Evolutionary conservation across 495 filamentous ascomycete genomes (phyloP).

Genomic region (Lasiosphaeria miniovina): DNA sequence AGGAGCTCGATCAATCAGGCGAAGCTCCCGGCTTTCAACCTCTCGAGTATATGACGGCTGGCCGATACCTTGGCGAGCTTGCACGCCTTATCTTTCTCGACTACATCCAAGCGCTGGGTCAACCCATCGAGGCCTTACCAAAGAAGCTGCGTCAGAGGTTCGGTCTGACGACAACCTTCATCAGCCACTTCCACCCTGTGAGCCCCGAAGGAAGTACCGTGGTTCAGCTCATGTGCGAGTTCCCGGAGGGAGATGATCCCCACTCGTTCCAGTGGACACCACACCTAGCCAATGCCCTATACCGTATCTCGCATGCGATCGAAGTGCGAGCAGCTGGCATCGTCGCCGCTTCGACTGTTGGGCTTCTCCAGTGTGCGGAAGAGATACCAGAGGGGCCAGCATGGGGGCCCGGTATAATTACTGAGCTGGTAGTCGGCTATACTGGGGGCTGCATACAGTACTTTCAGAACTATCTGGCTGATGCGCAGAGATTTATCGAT

Average conservation of each 20-base stretch:
- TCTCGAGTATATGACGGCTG: constrained; percentile 84
- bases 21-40: constrained; percentile 79
- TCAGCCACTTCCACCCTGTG: constrained; percentile 61
- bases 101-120: constrained; percentile 50
- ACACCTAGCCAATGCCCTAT: constrained; percentile 53
- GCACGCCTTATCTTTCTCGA: constrained; percentile 68
- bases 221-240: constrained; percentile 49
- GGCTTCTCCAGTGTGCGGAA: constrained; percentile 61
- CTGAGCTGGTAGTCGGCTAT: constrained; percentile 72
- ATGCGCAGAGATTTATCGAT: constrained; percentile 66
- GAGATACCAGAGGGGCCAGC: constrained; percentile 47
- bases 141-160: constrained; percentile 59
- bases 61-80: constrained; percentile 82
- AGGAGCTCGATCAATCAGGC: constrained; percentile 58
- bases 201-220: constrained; percentile 47
- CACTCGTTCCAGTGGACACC: constrained; percentile 56
- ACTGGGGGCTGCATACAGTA: constrained; percentile 76
- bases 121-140: constrained; percentile 46
- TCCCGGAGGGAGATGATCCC: constrained; percentile 45
- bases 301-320: constrained; percentile 60
- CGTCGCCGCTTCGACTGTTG: constrained; percentile 67
- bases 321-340: constrained; percentile 69
- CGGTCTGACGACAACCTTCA: constrained; percentile 67
- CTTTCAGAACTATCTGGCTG: constrained; percentile 68
- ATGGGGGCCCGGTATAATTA: constrained; percentile 11